Percentiles rank a stretch among this genome's conserved stretches.
Conservation (phyloP, 306 rosid species). For the Spatholobus suberectus region DNA sequence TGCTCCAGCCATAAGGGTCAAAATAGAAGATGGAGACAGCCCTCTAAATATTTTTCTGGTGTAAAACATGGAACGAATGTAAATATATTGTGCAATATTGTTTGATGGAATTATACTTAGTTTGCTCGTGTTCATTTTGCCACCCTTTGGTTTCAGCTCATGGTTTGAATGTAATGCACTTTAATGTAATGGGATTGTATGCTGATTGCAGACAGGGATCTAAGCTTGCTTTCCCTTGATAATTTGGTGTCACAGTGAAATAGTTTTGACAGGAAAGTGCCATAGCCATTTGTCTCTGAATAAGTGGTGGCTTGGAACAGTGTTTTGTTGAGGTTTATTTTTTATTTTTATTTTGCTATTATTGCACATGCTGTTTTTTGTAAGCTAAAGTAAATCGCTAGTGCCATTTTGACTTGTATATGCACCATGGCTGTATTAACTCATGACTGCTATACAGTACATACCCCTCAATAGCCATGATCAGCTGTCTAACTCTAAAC, state of each 20-base stretch:
- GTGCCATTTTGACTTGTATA: neutral
- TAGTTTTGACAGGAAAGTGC: constrained; percentile 3
- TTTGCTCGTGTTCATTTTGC: constrained; percentile 18
- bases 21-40: neutral
- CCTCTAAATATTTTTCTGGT: constrained; percentile 17
- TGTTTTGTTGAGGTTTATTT: neutral
- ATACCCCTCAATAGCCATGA: neutral
- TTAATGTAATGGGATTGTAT: neutral
- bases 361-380: neutral
- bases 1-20: neutral
- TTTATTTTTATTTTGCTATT: neutral
- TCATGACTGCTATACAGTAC: neutral
- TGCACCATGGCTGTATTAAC: neutral
- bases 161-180: constrained; percentile 4
- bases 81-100: neutral
- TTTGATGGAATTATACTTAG: constrained; percentile 6
- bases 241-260: constrained; percentile 5
- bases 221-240: neutral
- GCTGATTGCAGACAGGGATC: constrained; percentile 21
- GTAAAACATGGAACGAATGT: neutral
- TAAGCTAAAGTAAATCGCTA: neutral
- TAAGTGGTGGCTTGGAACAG: neutral
- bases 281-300: neutral
- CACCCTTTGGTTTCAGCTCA: constrained; percentile 24
- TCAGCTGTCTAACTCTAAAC: constrained; percentile 18